A percentile compares a stretch with the other conserved stretches of the same genome.
phyloP scores from a whole-genome alignment of 306 rosid species.

The Ormosia emarginata region DNA sequence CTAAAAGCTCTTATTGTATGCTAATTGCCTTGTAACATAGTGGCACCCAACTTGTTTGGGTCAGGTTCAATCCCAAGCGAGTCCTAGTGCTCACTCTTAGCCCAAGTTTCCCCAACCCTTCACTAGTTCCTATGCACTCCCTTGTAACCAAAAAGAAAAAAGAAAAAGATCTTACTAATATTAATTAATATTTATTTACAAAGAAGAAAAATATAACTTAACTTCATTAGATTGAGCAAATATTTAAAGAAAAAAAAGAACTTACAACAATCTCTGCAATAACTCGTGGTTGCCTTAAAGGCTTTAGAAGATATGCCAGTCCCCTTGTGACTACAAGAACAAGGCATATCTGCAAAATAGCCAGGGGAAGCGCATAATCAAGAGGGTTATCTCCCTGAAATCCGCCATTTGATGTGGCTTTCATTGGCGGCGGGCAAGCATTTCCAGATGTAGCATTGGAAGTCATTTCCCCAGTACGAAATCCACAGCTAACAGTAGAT shows the following conservation, averaged over 20 bases:
- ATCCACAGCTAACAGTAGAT: not conserved
- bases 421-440: constrained; percentile 57
- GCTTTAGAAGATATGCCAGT: constrained; percentile 33
- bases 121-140: too few relatives aligned
- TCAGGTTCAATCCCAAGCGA: not conserved
- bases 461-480: constrained; percentile 37
- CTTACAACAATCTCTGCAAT: constrained; percentile 69
- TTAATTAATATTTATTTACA: not conserved
- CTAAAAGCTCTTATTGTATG: not conserved
- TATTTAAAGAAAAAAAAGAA: not conserved
- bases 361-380: constrained; percentile 70
- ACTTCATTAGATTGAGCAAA: not conserved
- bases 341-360: constrained; percentile 48
- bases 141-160: too few relatives aligned
- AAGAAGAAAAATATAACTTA: not conserved
- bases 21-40: not conserved
- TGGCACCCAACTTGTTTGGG: not conserved
- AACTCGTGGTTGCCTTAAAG: constrained; percentile 44
- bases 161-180: too few relatives aligned
- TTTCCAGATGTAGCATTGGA: constrained; percentile 31
- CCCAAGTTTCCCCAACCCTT: not conserved
- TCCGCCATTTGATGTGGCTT: constrained; percentile 71
- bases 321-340: constrained; percentile 43
- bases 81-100: not conserved
- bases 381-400: constrained; percentile 91